Conservation (phyloP, 169 alveolate species). For the Perkinsus chesapeaki region DNA sequence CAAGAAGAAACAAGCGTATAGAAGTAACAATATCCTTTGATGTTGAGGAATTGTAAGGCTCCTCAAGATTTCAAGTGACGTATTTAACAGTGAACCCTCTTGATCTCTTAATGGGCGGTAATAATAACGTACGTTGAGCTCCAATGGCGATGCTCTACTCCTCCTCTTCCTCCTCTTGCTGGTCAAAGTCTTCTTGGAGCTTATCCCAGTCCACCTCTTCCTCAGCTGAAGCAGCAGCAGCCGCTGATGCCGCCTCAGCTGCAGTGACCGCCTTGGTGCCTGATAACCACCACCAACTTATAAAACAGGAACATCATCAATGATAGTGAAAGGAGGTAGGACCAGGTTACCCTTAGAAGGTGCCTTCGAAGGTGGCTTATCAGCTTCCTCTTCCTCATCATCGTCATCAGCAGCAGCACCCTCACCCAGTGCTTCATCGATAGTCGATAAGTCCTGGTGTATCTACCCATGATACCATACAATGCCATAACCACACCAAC, state of each 20-base stretch:
- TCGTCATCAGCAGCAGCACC: background rate
- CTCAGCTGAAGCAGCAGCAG: background rate
- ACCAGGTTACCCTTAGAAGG: background rate
- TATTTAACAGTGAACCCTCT: background rate
- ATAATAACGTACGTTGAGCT: background rate
- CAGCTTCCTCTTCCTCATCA: constrained; percentile 8
- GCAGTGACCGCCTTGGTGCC: background rate
- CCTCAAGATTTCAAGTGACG: background rate
- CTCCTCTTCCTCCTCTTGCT: background rate
- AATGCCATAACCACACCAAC: background rate
- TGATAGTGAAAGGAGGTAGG: background rate
- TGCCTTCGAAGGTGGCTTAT: background rate
- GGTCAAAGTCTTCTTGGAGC: background rate
- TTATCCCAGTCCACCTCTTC: background rate
- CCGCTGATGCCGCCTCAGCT: background rate
- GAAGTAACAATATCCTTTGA: background rate
- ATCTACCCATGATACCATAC: background rate
- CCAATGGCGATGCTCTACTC: background rate
- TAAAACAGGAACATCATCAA: background rate
- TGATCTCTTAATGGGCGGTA: too few species aligned
- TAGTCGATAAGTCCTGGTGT: background rate
- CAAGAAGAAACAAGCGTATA: constrained; percentile 2
- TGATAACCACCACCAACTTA: background rate
- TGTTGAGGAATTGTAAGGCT: background rate
- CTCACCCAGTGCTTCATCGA: background rate